Conservation (phyloP, 1,284 basidiomycete species). For the Sporisorium exsertum region DNA sequence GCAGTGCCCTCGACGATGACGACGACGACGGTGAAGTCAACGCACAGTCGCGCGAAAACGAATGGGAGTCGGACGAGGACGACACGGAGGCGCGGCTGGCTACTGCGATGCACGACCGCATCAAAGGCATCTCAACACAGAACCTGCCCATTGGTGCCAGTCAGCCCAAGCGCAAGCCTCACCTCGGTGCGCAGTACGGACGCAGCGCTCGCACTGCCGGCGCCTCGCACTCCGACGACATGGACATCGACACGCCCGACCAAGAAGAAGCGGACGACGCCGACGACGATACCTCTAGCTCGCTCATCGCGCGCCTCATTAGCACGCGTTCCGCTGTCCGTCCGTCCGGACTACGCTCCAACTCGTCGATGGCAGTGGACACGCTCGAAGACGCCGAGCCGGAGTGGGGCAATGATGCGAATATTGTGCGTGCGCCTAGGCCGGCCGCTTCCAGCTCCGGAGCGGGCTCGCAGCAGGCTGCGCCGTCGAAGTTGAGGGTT, state of each 20-base stretch:
- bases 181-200: slow-evolving; percentile 17
- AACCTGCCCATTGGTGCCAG: background rate
- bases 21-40: slow-evolving; percentile 14
- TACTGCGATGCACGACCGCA: slow-evolving; percentile 20
- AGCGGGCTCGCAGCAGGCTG: background rate
- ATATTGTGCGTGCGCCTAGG: slow-evolving; percentile 38
- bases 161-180: slow-evolving; percentile 4
- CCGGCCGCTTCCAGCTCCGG: slow-evolving; percentile 13
- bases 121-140: background rate
- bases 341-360: background rate
- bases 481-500: background rate
- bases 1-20: slow-evolving; percentile 22
- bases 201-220: slow-evolving; percentile 5
- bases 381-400: slow-evolving; percentile 44
- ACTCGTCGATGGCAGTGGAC: slow-evolving; percentile 12
- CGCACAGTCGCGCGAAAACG: background rate
- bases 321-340: background rate
- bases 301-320: slow-evolving; percentile 30
- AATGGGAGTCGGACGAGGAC: slow-evolving; percentile 39
- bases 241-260: slow-evolving; percentile 18
- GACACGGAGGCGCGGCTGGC: slow-evolving; percentile 19
- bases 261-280: slow-evolving; percentile 3
- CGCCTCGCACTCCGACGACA: background rate
- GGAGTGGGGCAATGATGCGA: slow-evolving; percentile 51
- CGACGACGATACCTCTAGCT: slow-evolving; percentile 2